phyloP scores from a whole-genome alignment of 2,329 filamentous ascomycete genomes.

The Metarhizium sp. region DNA sequence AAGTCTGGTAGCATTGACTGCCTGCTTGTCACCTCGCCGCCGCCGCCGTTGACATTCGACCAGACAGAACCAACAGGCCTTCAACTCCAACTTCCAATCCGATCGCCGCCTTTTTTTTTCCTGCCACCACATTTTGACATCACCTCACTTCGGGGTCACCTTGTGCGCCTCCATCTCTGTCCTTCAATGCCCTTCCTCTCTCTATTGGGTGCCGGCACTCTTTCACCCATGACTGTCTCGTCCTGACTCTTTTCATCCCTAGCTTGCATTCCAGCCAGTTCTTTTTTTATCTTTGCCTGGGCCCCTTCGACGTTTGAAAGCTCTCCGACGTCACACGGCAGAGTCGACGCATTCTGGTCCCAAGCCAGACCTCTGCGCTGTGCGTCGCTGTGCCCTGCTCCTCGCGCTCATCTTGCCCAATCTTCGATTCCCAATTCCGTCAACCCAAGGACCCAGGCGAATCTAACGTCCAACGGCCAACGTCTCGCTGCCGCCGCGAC shows the following conservation, averaged over 20 bases:
- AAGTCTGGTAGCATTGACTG: neutral
- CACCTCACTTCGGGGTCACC: constrained; percentile 9
- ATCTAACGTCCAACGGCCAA: neutral
- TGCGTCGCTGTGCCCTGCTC: neutral
- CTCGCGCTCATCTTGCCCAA: neutral
- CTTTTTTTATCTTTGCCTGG: neutral
- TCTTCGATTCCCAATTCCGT: neutral
- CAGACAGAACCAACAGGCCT: neutral
- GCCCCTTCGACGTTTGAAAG: neutral
- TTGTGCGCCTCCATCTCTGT: constrained; percentile 1
- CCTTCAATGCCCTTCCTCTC: neutral
- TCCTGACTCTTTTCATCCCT: neutral
- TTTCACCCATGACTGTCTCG: constrained; percentile 2
- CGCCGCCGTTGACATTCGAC: neutral
- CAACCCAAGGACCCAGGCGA: neutral
- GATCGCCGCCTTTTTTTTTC: constrained; percentile 6
- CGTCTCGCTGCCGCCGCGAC: constrained; percentile 20
- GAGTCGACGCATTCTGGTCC: neutral
- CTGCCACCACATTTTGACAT: constrained; percentile 24
- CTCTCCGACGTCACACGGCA: neutral
- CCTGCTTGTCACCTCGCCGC: neutral
- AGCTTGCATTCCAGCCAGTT: neutral
- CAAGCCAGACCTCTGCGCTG: neutral
- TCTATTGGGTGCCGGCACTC: neutral
- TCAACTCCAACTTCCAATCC: neutral